Base-by-base conservation (phyloP, 75 land plant species). In the Selaginella moellendorffii region DNA sequence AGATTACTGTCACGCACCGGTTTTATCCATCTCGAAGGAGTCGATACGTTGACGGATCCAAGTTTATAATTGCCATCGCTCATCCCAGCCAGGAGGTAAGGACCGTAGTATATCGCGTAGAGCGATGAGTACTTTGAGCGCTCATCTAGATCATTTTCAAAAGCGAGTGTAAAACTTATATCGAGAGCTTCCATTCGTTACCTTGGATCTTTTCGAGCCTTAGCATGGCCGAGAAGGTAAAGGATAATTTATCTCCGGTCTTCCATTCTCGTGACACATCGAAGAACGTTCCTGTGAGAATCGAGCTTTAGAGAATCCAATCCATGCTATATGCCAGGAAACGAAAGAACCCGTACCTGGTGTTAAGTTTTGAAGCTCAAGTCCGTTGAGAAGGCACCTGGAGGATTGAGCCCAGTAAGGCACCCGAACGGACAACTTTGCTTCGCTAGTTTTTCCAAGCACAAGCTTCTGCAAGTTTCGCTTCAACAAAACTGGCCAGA, bases 61-160 rank as follows among this genome's bases (percentile, higher is more conserved):
- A 85, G 63, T 46, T 77, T 77, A 72, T 77, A 76, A 21, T 88
- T 84, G 56, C 86, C 82, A 30, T 19, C 28, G 46, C 73, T 80
- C 54, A 80, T 56, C 24, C 86, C 97, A 46, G 80, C 86, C 30
- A 91, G 84, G 28, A 91, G 68, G 62, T 80, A 82, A 9, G 88
- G 93, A 21, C 97, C 97, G 65, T 69, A 90, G 0, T 87, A 76
- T 1, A 90, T 76, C 52, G 92, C 92, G 54, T 84, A 74, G 26
- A 87, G 2, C 0, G 97, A 73, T 25, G 70, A 52, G 63, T 73
- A 90, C 12, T 76, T 53, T 2, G 72, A 56, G 2, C 89, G 80
- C 52, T 91, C 86, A 79, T 91, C 97, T 91, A 93, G 23, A 67
- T 2, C n/a, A n/a, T n/a, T n/a, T 62, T 1, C 9, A 52, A 24